phyloP scores from a whole-genome alignment of 257 asterid genomes.

The Nicotiana tabacum region DNA sequence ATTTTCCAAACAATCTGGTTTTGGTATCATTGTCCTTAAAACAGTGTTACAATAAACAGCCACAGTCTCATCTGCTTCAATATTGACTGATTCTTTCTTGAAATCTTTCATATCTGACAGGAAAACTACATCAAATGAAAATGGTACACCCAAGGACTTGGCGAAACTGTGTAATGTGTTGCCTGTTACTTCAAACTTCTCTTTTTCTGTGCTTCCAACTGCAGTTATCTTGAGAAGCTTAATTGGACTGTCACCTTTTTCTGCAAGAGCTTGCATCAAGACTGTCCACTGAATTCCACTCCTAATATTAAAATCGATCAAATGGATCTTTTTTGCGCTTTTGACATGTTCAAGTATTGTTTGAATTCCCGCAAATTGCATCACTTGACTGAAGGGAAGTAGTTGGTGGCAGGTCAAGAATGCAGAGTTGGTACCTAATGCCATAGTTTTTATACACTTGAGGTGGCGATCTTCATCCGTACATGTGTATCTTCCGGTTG shows the following conservation, averaged over 20 bases:
- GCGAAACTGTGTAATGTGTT: constrained; percentile 44
- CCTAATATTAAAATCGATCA: constrained; percentile 62
- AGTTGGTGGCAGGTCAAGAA: constrained; percentile 47
- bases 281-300: constrained; percentile 64
- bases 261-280: constrained; percentile 55
- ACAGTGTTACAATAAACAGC: constrained; percentile 37
- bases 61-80: constrained; percentile 38
- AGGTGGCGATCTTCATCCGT: constrained; percentile 6
- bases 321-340: constrained; percentile 36
- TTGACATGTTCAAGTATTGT: constrained; percentile 39
- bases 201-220: constrained; percentile 30
- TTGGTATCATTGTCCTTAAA: constrained; percentile 48
- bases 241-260: constrained; percentile 16
- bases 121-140: constrained; percentile 33
- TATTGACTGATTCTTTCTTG: constrained; percentile 21
- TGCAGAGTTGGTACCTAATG: constrained; percentile 34
- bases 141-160: constrained; percentile 37
- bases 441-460: constrained; percentile 14
- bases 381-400: constrained; percentile 52
- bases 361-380: constrained; percentile 55
- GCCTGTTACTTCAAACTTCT: constrained; percentile 36
- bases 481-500: constrained; percentile 24
- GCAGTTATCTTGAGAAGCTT: constrained; percentile 46
- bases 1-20: constrained; percentile 33
- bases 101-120: constrained; percentile 40